phyloP scores from a whole-genome alignment of 2,329 filamentous ascomycete genomes.

The Trichoderma oligosporum region DNA sequence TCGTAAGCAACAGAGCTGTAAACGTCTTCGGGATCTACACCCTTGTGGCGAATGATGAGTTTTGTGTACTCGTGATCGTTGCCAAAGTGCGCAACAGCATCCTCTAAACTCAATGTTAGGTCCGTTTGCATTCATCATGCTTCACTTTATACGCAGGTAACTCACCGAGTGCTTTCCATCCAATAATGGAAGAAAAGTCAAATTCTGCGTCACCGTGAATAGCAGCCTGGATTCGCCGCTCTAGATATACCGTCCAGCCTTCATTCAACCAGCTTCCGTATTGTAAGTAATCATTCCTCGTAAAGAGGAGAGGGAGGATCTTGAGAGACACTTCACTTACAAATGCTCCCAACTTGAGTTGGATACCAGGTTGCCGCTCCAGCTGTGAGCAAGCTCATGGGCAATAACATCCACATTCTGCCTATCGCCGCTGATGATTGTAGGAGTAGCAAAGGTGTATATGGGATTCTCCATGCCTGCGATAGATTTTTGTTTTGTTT shows the following conservation, averaged over 20 bases:
- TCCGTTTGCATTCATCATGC: neutral
- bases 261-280: constrained; percentile 60
- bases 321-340: constrained; percentile 43
- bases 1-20: constrained; percentile 93
- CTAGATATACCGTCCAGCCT: constrained; percentile 93
- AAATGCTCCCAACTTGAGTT: constrained; percentile 80
- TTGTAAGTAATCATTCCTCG: constrained; percentile 1
- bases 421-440: constrained; percentile 83
- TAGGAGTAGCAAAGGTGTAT: constrained; percentile 92
- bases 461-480: constrained; percentile 84
- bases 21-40: constrained; percentile 90
- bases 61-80: constrained; percentile 90
- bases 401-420: constrained; percentile 97
- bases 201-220: constrained; percentile 82
- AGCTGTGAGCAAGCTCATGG: constrained; percentile 72
- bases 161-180: constrained; percentile 78
- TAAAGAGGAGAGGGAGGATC: no score
- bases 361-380: constrained; percentile 84
- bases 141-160: neutral
- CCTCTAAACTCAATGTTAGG: constrained; percentile 46
- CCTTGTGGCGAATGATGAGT: constrained; percentile 79
- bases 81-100: constrained; percentile 74
- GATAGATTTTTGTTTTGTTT: no score
- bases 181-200: constrained; percentile 93
- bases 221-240: constrained; percentile 73